Base-by-base conservation (phyloP, 2,329 filamentous ascomycete genomes). In the Fusarium lyarnte region DNA sequence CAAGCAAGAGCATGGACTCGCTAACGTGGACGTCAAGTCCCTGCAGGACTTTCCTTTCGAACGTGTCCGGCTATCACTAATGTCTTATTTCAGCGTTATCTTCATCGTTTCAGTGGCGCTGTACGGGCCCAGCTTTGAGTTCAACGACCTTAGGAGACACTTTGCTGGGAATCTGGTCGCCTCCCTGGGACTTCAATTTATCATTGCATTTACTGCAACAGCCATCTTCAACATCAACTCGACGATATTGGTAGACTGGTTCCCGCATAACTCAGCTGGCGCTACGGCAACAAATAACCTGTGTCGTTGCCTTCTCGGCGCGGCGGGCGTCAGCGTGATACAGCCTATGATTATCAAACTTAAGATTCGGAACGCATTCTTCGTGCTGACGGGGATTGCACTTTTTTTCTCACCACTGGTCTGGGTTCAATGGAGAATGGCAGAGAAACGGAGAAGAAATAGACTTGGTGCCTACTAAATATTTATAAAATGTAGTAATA, bases 221-320 rank as follows among this genome's bases (percentile, higher is more conserved):
- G 58, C 58, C 8, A 43, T 60, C 17, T 60, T 60, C 23, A 60
- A 60, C 12, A 60, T 60, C 8, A 53, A 53, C 11, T 60, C 46
- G 6, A 60, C 58, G 1, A 36, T 60, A 13, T 53, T 60, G 5
- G 58, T 60, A 12, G 38, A 60, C 16, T 25, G 8, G 14, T 60
- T 60, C 19, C 58, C 58, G 6, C 23, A 53, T 2, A 60, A 36
- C 31, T 60, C 58, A 6, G 46, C 58, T 11, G 58, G 38, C 5
- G 58, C 58, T 14, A 43, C 57, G 2, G 57, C 58, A 6, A 53
- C 58, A 2, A 60, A 60, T 12, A 60, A 53, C 19, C 11, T 60
- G 11, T 53, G 23, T 23, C 36, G 58, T 43, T 60, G 46, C 19
- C 58, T 53, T 1, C 38, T 53, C 12, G 58, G 58, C 3, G 46